Evolutionary conservation across 768 basidiomycete species (phyloP), one percentile per base, ranked within the genome.

Genomic region (Termitomyces sp.): DNA sequence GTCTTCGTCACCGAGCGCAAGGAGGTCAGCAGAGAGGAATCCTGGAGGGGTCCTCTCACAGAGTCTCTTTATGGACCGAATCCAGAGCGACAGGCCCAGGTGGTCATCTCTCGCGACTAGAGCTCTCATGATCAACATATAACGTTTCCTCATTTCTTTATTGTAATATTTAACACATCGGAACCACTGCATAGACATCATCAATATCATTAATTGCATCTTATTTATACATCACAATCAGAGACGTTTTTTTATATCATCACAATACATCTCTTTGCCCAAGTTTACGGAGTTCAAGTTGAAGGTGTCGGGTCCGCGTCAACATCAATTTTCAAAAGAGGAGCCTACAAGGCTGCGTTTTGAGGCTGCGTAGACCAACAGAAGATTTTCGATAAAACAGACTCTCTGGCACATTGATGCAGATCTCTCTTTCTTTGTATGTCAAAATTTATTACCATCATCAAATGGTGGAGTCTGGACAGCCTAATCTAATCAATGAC

Each of bases 1-100:
- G 53, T 67, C 16, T 43, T 49, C 15, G 60, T 68, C 10, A 56
- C 58, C 7, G 25, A 59, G 39, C 43, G 46, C 18, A 52, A 40
- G 15, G 49, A 45, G 32, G 45, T 54, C 4, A 11, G 46, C 15
- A 33, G 48, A 15, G 63, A 63, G 42, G 56, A 64, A 39, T 25
- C 48, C 5, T 49, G 48, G 48, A 49, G 48, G 23, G 35, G n/a
- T 25, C 23, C 35, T 18, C 16, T 49, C 7, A 25, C 35, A n/a
- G 35, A 49, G n/a, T 16, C 38, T 38, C 35, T 49, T 25, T 49
- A 49, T 38, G 35, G 48, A 13, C 23, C 16, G 7, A 27, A 36
- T 11, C 23, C 23, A 16, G 6, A 25, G 12, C 4, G 20, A 49
- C 48, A 38, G 23, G 2, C 48, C 38, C 25, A 11, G n/a, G 36